These are phyloP conservation scores for Neonectria ditissima DNA, from an alignment of 2,329 filamentous ascomycete genomes.

Conservation along the genomic window DNA sequence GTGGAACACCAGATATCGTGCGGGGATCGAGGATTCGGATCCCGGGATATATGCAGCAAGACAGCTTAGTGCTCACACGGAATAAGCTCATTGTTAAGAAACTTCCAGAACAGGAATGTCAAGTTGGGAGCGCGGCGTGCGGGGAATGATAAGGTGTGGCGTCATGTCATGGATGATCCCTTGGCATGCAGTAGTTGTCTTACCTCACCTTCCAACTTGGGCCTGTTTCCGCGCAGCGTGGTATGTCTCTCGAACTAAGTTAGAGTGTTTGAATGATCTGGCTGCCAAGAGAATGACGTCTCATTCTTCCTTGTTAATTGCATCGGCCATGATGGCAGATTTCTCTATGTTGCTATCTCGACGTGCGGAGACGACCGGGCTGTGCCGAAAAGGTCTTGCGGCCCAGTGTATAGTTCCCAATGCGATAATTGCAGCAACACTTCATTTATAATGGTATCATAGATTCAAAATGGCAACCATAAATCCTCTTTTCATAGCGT, in stretches of 20 bases:
- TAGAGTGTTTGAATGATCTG: neutral
- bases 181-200: slow-evolving; percentile 20
- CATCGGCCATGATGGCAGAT: no score
- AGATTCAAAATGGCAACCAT: no score
- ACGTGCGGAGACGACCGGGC: no score
- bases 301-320: neutral
- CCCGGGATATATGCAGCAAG: neutral
- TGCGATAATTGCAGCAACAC: no score
- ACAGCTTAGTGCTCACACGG: neutral
- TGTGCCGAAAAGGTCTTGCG: no score
- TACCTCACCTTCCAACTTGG: slow-evolving; percentile 33
- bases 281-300: neutral
- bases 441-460: no score
- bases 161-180: slow-evolving; percentile 24
- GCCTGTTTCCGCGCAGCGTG: slow-evolving; percentile 23
- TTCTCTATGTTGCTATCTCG: no score
- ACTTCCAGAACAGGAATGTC: slow-evolving; percentile 35
- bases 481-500: no score
- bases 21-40: slow-evolving; percentile 19
- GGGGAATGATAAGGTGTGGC: slow-evolving; percentile 32
- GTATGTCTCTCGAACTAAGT: slow-evolving; percentile 7
- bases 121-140: neutral
- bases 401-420: no score
- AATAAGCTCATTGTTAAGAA: neutral
- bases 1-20: slow-evolving; percentile 1